These are phyloP conservation scores for Calonectria leucothoes DNA, from an alignment of 2,329 filamentous ascomycete species.

Conservation along the genomic window DNA sequence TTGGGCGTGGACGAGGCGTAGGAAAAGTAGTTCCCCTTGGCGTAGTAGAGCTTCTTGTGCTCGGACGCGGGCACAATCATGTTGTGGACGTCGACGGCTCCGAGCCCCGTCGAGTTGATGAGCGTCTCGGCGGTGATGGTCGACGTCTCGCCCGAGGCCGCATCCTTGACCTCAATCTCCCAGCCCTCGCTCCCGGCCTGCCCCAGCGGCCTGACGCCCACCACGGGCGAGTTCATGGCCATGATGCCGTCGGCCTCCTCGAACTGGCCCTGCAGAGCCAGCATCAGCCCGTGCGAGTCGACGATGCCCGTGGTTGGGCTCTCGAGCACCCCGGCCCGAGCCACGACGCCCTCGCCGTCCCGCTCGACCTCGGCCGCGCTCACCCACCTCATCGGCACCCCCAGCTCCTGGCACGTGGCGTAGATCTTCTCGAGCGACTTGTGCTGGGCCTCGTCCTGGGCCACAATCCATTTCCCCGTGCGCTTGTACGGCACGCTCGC, in stretches of 20 bases:
- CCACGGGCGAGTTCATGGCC: slow-evolving; percentile 76
- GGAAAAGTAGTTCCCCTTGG: slow-evolving; percentile 96
- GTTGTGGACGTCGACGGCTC: slow-evolving; percentile 84
- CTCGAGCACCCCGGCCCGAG: slow-evolving; percentile 73
- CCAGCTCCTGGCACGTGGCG: slow-evolving; percentile 53
- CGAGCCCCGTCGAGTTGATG: slow-evolving; percentile 90
- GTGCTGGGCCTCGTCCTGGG: slow-evolving; percentile 80
- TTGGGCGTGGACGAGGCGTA: slow-evolving; percentile 75
- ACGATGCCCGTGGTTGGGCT: slow-evolving; percentile 90
- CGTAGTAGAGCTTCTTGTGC: slow-evolving; percentile 77
- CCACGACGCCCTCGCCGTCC: slow-evolving; percentile 81
- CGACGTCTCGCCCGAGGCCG: slow-evolving; percentile 57
- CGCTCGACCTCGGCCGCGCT: slow-evolving; percentile 67
- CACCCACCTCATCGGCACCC: slow-evolving; percentile 80
- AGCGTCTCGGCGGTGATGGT: slow-evolving; percentile 80
- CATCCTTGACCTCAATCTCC: slow-evolving; percentile 70
- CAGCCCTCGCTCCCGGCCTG: slow-evolving; percentile 71
- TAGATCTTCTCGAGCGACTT: slow-evolving; percentile 67
- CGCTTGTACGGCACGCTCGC: slow-evolving; percentile 77
- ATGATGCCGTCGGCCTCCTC: slow-evolving; percentile 82
- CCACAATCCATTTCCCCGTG: slow-evolving; percentile 95
- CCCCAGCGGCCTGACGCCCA: slow-evolving; percentile 64
- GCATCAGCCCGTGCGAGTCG: slow-evolving; percentile 88
- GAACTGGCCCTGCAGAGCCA: slow-evolving; percentile 79
- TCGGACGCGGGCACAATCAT: slow-evolving; percentile 74